phyloP scores from a whole-genome alignment of 768 basidiomycete genomes.

The Pleurotus citrinopileatus region DNA sequence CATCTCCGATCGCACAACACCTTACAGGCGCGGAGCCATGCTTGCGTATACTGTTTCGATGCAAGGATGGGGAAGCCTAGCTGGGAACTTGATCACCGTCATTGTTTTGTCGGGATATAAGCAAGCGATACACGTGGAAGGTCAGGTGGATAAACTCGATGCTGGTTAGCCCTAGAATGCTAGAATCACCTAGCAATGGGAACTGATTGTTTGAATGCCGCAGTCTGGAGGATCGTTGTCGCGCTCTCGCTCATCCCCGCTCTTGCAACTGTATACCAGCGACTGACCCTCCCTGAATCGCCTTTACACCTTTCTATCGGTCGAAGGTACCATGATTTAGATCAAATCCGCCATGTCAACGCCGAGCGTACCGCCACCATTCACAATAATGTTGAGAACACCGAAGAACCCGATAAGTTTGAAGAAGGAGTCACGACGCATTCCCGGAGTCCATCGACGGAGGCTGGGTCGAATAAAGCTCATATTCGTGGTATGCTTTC shows the following conservation, averaged over 20 bases:
- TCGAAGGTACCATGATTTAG: slow-evolving; percentile 38
- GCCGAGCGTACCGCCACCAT: too few species aligned
- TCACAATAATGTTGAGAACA: slow-evolving; percentile 27
- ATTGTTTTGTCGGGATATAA: slow-evolving; percentile 65
- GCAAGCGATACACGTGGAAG: slow-evolving; percentile 55
- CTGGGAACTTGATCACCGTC: slow-evolving; percentile 60
- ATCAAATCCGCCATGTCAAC: slow-evolving; percentile 26
- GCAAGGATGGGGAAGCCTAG: slow-evolving; percentile 75
- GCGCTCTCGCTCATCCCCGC: slow-evolving; percentile 75
- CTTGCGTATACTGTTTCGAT: slow-evolving; percentile 74
- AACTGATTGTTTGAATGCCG: not conserved
- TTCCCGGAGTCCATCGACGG: slow-evolving; percentile 18
- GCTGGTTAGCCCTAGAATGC: slow-evolving; percentile 43
- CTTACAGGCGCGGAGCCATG: slow-evolving; percentile 70
- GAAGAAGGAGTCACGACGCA: not conserved
- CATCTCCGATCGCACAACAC: slow-evolving; percentile 61
- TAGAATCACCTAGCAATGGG: not conserved
- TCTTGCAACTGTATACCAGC: slow-evolving; percentile 71
- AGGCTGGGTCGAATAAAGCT: slow-evolving; percentile 21
- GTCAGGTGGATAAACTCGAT: slow-evolving; percentile 61
- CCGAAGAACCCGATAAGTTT: not conserved
- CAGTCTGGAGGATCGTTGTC: slow-evolving; percentile 71
- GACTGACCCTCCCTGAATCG: slow-evolving; percentile 71
- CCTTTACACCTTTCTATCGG: slow-evolving; percentile 24
- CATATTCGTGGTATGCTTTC: slow-evolving; percentile 44